Percentiles rank a stretch among this genome's conserved stretches.
Conservation (phyloP, 768 basidiomycete genomes). For the Termitomyces heimii region DNA sequence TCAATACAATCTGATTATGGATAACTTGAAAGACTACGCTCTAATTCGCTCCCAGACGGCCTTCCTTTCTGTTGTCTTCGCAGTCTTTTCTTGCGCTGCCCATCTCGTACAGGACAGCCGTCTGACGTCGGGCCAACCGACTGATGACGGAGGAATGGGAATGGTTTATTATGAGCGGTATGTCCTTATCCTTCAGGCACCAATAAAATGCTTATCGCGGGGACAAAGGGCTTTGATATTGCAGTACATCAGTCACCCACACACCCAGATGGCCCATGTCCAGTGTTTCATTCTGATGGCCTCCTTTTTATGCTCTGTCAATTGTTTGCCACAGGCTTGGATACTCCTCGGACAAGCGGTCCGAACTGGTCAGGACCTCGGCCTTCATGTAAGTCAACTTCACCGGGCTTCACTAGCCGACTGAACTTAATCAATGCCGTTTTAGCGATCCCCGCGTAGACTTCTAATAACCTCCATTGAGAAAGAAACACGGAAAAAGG, state of each 20-base stretch:
- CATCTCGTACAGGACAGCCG: conserved; percentile 73
- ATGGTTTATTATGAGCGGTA: conserved; percentile 90
- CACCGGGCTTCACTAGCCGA: conserved; percentile 6
- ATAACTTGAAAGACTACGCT: conserved; percentile 46
- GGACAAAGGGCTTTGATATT: conserved; percentile 71
- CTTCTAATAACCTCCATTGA: conserved; percentile 66
- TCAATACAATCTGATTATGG: conserved; percentile 72
- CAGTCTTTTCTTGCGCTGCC: conserved; percentile 88
- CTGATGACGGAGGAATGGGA: conserved; percentile 80
- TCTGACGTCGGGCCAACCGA: conserved; percentile 45
- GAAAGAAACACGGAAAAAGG: conserved; percentile 85
- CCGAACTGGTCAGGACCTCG: conserved; percentile 84
- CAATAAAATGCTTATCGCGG: conserved; percentile 12
- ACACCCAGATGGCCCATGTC: conserved; percentile 80
- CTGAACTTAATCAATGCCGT: conserved; percentile 12
- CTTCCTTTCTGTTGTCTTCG: conserved; percentile 78
- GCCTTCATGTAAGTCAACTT: conserved; percentile 69
- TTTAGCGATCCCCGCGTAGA: conserved; percentile 76
- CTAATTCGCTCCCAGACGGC: conserved; percentile 59
- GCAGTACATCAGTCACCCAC: conserved; percentile 88
- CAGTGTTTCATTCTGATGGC: conserved; percentile 88
- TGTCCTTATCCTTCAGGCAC: conserved; percentile 23
- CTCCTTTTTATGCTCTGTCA: conserved; percentile 87
- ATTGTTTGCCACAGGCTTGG: conserved; percentile 94
- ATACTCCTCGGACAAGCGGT: conserved; percentile 88